These are phyloP conservation scores for Epichloe elymi DNA, from an alignment of 2,329 filamentous ascomycete species.

Conservation along the genomic window DNA sequence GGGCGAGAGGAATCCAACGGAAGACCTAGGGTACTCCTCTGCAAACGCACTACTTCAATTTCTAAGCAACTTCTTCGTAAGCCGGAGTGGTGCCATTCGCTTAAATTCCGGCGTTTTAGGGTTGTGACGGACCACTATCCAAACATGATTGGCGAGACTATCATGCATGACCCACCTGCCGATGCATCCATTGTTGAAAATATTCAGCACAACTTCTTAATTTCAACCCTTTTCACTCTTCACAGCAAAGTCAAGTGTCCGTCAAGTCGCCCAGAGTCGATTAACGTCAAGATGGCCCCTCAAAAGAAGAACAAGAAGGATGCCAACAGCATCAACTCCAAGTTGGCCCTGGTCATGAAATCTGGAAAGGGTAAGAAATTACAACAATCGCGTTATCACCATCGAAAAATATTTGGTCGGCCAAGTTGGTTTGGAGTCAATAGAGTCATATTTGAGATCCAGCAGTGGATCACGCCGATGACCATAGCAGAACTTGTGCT, in stretches of 20 bases:
- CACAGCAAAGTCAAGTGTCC: constrained; percentile 14
- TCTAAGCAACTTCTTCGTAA: constrained; percentile 35
- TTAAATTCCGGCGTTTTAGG: constrained; percentile 29
- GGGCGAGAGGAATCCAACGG: constrained; percentile 18
- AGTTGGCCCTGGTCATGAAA: constrained; percentile 51
- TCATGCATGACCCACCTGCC: not conserved
- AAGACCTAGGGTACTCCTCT: constrained; percentile 17
- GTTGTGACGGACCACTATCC: constrained; percentile 12
- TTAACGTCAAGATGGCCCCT: constrained; percentile 47
- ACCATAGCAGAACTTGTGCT: not conserved
- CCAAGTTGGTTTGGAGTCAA: not conserved
- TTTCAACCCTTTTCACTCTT: not conserved
- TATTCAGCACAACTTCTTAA: not conserved
- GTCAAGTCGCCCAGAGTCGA: constrained; percentile 16
- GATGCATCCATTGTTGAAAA: not conserved
- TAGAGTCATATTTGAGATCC: not conserved
- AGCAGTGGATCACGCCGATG: not conserved
- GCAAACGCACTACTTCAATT: constrained; percentile 31
- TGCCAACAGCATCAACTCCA: constrained; percentile 55
- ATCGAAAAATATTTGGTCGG: not conserved
- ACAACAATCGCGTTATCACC: not conserved
- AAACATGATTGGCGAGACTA: not conserved
- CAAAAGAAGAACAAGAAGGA: constrained; percentile 79
- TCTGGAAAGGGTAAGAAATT: constrained; percentile 57
- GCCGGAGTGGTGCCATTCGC: constrained; percentile 18